These are phyloP conservation scores for Soucietia sequanensis DNA, from an alignment of 805 yeast genomes.

Conservation along the genomic window DNA sequence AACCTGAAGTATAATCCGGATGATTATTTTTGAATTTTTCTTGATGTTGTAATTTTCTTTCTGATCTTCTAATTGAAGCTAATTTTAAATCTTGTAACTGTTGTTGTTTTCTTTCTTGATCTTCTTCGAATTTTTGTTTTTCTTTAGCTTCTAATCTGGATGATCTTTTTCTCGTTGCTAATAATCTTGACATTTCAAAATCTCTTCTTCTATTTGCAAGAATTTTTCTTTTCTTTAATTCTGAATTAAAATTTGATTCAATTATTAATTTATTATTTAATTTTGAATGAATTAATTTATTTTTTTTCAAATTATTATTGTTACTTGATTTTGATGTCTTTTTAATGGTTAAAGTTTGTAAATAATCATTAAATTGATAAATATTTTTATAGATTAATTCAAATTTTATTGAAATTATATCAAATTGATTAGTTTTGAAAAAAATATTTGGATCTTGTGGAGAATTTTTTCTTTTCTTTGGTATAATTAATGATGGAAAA, in stretches of 20 bases:
- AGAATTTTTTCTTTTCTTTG: slow-evolving; percentile 32
- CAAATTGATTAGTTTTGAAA: slow-evolving; percentile 29
- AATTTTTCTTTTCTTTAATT: slow-evolving; percentile 53
- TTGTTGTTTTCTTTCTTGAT: slow-evolving; percentile 42
- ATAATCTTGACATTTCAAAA: slow-evolving; percentile 57
- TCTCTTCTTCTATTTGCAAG: slow-evolving; percentile 59
- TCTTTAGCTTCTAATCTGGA: slow-evolving; percentile 70
- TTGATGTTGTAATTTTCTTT: slow-evolving; percentile 35
- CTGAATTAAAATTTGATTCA: slow-evolving; percentile 33
- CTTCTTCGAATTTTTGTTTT: slow-evolving; percentile 51
- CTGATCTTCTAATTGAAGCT: slow-evolving; percentile 42
- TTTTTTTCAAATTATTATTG: slow-evolving; percentile 31
- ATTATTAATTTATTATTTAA: slow-evolving; percentile 11
- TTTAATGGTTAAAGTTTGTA: slow-evolving; percentile 21
- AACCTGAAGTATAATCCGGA: slow-evolving; percentile 19
- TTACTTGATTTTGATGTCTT: too few species aligned
- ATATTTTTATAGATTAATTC: slow-evolving; percentile 31
- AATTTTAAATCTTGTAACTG: slow-evolving; percentile 44
- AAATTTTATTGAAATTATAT: slow-evolving; percentile 24
- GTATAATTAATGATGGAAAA: slow-evolving; percentile 27
- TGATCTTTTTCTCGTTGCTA: slow-evolving; percentile 71
- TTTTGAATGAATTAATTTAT: slow-evolving; percentile 17
- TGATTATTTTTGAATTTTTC: slow-evolving; percentile 15
- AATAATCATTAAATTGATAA: slow-evolving; percentile 24
- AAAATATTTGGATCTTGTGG: slow-evolving; percentile 31